Base-by-base conservation (phyloP, 1,284 basidiomycete species). In the Ganoderma lucidum region DNA sequence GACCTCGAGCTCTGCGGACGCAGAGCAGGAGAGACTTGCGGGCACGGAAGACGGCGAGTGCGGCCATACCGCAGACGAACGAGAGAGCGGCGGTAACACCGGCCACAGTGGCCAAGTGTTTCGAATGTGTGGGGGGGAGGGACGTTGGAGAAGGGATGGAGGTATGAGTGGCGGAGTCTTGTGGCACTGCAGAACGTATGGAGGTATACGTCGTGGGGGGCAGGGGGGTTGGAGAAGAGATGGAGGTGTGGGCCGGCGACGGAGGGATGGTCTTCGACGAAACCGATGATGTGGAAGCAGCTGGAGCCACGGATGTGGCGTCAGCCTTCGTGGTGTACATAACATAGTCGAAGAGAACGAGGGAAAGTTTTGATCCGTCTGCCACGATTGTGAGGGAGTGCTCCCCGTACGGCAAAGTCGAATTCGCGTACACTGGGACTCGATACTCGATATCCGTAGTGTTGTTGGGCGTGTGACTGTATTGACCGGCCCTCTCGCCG, bases 391-490 rank as follows among this genome's bases (percentile, higher is more conserved):
- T 60, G 30, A 78, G 65, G 15, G 67, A 66, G 55, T 78, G 76
- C 0, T 35, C 32, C 12, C 66, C 70, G 30, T 75, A 59, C 2
- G 69, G 53, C 19, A 77, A 59, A 6, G 67, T 65, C 8, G 56
- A 35, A 30, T 75, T 77, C 17, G 70, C 69, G 64, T 77, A 83
- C 8, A 83, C 81, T 6, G 72, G 69, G 10, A 80, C 76, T 53
- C 73, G 65, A 66, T 81, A 81, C n/a, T 55, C 9, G 42, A 70
- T 51, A 2, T 35, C n/a, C 5, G 66, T 19, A 23, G 44, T 51
- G 8, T 17, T 14, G 44, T 65, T 45, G 2, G 69, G 69, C 6
- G 14, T 15, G 37, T 72, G 68, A 2, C 37, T n/a, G 59, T 42
- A 70, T 8, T 39, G 17, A 14, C 71, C 67, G 10, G 64, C 64